Percentiles rank a stretch among this genome's conserved stretches.
Conservation (phyloP, 73 alveolate species). For the Chromera velia region DNA sequence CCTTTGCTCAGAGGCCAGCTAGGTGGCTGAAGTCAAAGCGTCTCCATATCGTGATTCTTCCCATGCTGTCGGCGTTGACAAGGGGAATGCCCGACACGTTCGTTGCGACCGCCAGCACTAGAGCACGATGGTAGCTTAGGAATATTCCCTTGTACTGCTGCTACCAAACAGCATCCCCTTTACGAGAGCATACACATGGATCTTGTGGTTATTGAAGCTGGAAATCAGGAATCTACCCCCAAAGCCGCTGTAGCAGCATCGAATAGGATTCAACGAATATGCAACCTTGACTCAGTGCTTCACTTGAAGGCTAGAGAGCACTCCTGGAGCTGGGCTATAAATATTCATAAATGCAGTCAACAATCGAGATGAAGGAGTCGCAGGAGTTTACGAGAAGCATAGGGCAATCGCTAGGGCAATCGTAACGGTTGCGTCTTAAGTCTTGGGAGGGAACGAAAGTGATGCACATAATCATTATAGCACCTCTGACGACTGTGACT, state of each 20-base stretch:
- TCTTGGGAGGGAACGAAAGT: no score
- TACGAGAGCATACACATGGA: no score
- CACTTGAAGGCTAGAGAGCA: neutral
- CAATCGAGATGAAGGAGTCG: neutral
- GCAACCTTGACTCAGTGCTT: neutral
- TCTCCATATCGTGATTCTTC: conserved; percentile 29
- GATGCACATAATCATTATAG: no score
- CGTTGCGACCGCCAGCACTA: neutral
- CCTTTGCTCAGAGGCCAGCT: no score
- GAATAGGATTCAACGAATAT: conserved; percentile 39
- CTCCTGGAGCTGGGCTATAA: no score
- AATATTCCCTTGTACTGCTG: no score
- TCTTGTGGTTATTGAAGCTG: neutral
- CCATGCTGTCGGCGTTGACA: conserved; percentile 30
- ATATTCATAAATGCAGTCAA: neutral
- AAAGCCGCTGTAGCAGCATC: conserved; percentile 18
- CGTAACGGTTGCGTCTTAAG: no score
- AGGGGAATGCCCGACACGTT: conserved; percentile 15
- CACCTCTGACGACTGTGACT: no score
- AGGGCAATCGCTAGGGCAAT: no score
- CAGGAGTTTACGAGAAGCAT: neutral
- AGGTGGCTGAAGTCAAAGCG: neutral
- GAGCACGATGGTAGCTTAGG: no score
- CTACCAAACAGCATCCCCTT: no score
- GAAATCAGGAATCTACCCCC: conserved; percentile 36